phyloP scores from a whole-genome alignment of 225 moss, liverwort and hornwort species.

The Bryum argenteum region DNA sequence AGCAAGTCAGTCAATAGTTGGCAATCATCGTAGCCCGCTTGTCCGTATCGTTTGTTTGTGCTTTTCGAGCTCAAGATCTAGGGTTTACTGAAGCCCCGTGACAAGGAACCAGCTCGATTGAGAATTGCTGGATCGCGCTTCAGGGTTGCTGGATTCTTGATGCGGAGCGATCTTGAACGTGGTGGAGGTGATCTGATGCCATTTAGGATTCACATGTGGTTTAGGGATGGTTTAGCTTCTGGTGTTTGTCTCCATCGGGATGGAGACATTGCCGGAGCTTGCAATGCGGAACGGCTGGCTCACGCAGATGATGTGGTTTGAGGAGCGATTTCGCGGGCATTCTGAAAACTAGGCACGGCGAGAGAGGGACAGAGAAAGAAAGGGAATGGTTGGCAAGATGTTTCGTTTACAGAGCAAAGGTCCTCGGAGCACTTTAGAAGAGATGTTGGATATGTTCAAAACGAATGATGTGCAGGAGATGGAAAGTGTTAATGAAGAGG shows the following conservation, averaged over 20 bases:
- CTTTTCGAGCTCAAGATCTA: slow-evolving; percentile 30
- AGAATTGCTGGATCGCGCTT: neutral
- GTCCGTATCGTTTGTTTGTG: slow-evolving; percentile 2
- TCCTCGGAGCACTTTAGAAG: slow-evolving; percentile 61
- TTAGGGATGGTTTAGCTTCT: slow-evolving; percentile 25
- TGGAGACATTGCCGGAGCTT: slow-evolving; percentile 41
- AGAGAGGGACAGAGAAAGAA: neutral
- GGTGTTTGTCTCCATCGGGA: slow-evolving; percentile 26
- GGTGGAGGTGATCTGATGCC: slow-evolving; percentile 31
- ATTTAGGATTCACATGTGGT: slow-evolving; percentile 26
- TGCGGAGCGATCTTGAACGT: slow-evolving; percentile 32
- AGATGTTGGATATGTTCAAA: slow-evolving; percentile 53
- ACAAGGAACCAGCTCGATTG: neutral
- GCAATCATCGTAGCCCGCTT: slow-evolving; percentile 6
- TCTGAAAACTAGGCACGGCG: slow-evolving; percentile 16
- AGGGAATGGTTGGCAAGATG: slow-evolving; percentile 33
- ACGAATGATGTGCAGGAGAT: slow-evolving; percentile 32
- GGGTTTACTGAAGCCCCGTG: slow-evolving; percentile 24
- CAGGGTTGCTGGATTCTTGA: slow-evolving; percentile 6
- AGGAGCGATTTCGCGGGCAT: slow-evolving; percentile 27
- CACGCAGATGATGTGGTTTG: slow-evolving; percentile 7
- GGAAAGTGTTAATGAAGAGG: slow-evolving; percentile 38
- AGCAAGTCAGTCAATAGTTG: neutral
- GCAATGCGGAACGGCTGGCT: slow-evolving; percentile 26
- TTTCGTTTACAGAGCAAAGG: slow-evolving; percentile 39